A percentile compares a stretch with the other conserved stretches of the same genome.
Evolutionary conservation across 495 filamentous ascomycete species (phyloP).

Genomic region (Xylaria castorea): DNA sequence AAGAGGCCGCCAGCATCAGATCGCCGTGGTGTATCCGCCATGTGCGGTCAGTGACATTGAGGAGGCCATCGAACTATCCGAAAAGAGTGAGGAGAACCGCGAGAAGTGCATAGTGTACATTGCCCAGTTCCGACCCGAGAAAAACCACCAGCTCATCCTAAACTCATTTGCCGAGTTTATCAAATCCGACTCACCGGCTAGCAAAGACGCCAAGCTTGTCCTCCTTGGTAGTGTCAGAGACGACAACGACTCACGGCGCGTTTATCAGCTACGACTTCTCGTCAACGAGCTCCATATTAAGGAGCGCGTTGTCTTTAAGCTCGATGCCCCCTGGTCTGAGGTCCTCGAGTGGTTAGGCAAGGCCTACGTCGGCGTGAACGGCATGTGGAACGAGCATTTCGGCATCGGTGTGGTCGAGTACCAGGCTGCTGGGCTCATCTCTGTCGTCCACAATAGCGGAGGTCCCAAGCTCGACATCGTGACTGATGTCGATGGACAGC

Average conservation of each 20-base stretch:
- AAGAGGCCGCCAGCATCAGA: constrained; percentile 50
- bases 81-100: constrained; percentile 68
- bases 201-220: constrained; percentile 69
- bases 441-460: constrained; percentile 89
- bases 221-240: constrained; percentile 90
- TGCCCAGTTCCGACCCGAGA: constrained; percentile 96
- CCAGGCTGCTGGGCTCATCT: constrained; percentile 90
- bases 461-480: constrained; percentile 95
- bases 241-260: constrained; percentile 79
- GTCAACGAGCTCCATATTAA: constrained; percentile 87
- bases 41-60: constrained; percentile 86
- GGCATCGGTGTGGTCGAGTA: constrained; percentile 99
- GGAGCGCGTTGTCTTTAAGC: constrained; percentile 82
- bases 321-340: constrained; percentile 85
- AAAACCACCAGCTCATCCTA: constrained; percentile 88
- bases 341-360: constrained; percentile 77
- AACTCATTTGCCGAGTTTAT: constrained; percentile 79
- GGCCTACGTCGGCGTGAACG: constrained; percentile 86
- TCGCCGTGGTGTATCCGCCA: constrained; percentile 85
- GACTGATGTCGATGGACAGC: constrained; percentile 72
- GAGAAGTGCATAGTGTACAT: constrained; percentile 83
- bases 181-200: constrained; percentile 48
- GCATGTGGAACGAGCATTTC: constrained; percentile 99
- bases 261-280: constrained; percentile 88
- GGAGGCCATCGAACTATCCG: constrained; percentile 69